Evolutionary conservation across 352 stramenopile species (phyloP), one percentile per base, ranked within the genome.

Genomic region (Plasmopara viticola): DNA sequence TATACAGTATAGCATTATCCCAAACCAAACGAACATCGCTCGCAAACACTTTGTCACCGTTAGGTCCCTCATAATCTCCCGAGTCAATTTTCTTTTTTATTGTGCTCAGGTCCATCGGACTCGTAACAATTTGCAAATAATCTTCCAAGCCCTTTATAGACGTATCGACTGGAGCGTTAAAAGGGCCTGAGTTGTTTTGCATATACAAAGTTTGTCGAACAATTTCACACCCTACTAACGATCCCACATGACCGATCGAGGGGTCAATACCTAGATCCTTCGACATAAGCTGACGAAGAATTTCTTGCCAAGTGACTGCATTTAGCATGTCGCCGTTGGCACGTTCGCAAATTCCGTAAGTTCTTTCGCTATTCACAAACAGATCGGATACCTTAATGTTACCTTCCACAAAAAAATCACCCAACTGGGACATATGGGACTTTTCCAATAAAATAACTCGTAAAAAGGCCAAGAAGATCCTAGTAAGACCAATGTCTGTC

Each of bases 51-150:
- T 87, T 67, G 48, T 86, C 74, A 2, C 74, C 80, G 28, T 66
- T 46, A 0, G 60, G 49, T 39, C 68, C 65, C 68, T 93, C 82
- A 56, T 94, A 94, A n/a, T 56, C 55, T 42, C 81, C 84, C 17
- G 60, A 75, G 53, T 90, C 76, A 17, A 94, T 71, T 29, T 72
- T 83, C 31, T 72, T 73, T 49, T 86, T 86, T 33, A 97, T 87
- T 12, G 87, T 96, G 6, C 85, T 81, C 13, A 97, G 56, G 71
- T 97, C 89, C 84, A 96, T 96, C 15, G 89, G 89, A 18, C 74
- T 71, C 58, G 95, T 96, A 17, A 97, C 68, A 38, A 93, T 60
- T 31, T 92, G 66, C 6, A 72, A 49, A 44, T 97, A 97, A 58
- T 96, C 87, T 60, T 90, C 72, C 2, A 97, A 60, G 4, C 84